These are phyloP conservation scores for Ascoidea asiatica DNA, from an alignment of 805 yeast species.

Conservation along the genomic window DNA sequence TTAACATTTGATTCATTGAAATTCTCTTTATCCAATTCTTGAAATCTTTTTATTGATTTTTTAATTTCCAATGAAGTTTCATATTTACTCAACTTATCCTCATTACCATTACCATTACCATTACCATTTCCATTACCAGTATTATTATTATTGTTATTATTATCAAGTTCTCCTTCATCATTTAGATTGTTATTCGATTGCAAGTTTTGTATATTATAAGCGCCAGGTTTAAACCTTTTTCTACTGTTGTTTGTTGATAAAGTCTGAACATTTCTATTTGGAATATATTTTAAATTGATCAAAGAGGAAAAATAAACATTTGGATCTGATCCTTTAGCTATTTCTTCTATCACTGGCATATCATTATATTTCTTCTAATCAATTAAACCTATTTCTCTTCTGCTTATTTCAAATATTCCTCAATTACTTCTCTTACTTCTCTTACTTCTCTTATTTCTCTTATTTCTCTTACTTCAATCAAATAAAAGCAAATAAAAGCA, in stretches of 20 bases:
- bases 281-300: slow-evolving; percentile 8
- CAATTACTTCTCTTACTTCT: no score
- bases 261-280: no score
- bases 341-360: slow-evolving; percentile 10
- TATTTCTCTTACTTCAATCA: no score
- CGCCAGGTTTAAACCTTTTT: slow-evolving; percentile 10
- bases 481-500: no score
- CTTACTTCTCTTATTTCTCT: no score
- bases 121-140: slow-evolving; percentile 1
- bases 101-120: background rate
- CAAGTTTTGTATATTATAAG: slow-evolving; percentile 9
- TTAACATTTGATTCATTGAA: slow-evolving; percentile 5
- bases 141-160: slow-evolving; percentile 7
- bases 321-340: slow-evolving; percentile 10
- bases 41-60: slow-evolving; percentile 8
- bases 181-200: no score
- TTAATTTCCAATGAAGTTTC: slow-evolving; percentile 7
- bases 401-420: no score
- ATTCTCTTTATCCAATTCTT: slow-evolving; percentile 10
- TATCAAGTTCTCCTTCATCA: no score
- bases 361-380: no score
- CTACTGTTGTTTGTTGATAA: slow-evolving; percentile 7
- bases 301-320: slow-evolving; percentile 10
- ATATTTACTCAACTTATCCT: background rate
- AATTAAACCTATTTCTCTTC: no score